These are phyloP conservation scores for Porogramme epimiltina DNA, from an alignment of 1,284 basidiomycete genomes.

Conservation along the genomic window DNA sequence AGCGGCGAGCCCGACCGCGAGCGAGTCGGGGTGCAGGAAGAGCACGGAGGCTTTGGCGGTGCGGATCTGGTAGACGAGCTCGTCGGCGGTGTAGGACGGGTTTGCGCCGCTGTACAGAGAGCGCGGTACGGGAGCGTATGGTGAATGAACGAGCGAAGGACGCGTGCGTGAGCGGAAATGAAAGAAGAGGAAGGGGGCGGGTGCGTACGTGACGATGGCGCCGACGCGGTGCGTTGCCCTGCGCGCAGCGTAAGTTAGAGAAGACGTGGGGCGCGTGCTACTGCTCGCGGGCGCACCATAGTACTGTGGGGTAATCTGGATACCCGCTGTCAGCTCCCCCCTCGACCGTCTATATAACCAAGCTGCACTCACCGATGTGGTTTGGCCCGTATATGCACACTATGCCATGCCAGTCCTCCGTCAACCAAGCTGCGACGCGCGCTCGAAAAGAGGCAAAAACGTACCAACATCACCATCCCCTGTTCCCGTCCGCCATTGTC, in stretches of 20 bases:
- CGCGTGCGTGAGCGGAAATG: background rate
- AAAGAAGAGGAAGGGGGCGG: conserved; percentile 21
- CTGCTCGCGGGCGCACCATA: conserved; percentile 55
- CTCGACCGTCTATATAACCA: too few species aligned
- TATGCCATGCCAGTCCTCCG: conserved; percentile 30
- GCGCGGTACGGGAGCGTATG: background rate
- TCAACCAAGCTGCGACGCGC: too few species aligned
- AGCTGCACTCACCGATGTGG: conserved; percentile 46
- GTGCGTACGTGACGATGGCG: conserved; percentile 56
- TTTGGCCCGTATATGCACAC: conserved; percentile 74
- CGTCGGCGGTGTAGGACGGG: conserved; percentile 67
- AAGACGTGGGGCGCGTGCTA: too few species aligned
- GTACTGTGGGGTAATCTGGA: conserved; percentile 68
- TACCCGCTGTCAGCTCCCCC: too few species aligned
- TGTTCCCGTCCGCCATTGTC: conserved; percentile 15
- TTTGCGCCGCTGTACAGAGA: conserved; percentile 62
- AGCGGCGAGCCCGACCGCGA: conserved; percentile 53
- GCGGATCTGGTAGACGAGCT: conserved; percentile 64
- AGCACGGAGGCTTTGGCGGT: conserved; percentile 58
- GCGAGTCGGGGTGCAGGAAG: conserved; percentile 55
- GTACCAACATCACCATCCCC: conserved; percentile 52
- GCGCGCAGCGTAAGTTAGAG: too few species aligned
- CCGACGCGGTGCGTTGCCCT: conserved; percentile 74
- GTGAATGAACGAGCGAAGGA: conserved; percentile 17
- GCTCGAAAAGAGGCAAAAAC: conserved; percentile 29